Evolutionary conservation across 225 moss, liverwort and hornwort genomes (phyloP).

Genomic region (Polytrichum formosum): DNA sequence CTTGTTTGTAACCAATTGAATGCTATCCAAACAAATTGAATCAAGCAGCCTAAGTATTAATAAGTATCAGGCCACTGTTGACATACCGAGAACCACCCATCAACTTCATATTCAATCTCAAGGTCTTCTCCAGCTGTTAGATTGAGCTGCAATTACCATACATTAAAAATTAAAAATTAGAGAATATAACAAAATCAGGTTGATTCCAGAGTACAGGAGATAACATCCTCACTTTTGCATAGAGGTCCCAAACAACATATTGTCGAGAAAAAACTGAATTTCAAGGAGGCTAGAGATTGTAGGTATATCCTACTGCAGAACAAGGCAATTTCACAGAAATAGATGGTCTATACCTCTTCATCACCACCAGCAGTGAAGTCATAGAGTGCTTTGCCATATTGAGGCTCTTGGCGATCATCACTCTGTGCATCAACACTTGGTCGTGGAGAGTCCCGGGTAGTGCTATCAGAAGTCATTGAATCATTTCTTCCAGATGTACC

Average conservation of each 20-base stretch:
- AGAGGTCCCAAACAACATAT: conserved; percentile 1
- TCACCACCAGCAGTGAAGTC: conserved; percentile 96
- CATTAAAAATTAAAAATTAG: conserved; percentile 3
- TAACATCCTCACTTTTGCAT: too few relatives aligned
- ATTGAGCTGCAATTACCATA: conserved; percentile 55
- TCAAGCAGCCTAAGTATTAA: neutral
- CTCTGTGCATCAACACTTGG: conserved; percentile 51
- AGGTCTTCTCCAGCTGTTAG: conserved; percentile 85
- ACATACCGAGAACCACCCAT: conserved; percentile 98
- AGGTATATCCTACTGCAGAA: conserved; percentile 13
- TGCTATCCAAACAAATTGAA: too few relatives aligned
- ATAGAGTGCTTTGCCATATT: conserved; percentile 82
- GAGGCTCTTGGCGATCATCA: conserved; percentile 78
- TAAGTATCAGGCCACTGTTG: conserved; percentile 2
- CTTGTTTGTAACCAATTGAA: neutral
- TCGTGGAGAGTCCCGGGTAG: conserved; percentile 57
- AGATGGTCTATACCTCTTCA: conserved; percentile 65
- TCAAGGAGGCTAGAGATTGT: neutral
- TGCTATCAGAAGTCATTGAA: conserved; percentile 65
- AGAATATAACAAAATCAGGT: conserved; percentile 13
- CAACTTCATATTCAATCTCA: conserved; percentile 98
- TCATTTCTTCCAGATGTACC: conserved; percentile 46
- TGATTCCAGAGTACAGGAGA: neutral
- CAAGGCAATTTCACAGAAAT: neutral
- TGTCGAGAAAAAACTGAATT: neutral